Evolutionary conservation across 495 filamentous ascomycete genomes (phyloP), one percentile per base, ranked within the genome.

Genomic region (Aspergillus cristatus): DNA sequence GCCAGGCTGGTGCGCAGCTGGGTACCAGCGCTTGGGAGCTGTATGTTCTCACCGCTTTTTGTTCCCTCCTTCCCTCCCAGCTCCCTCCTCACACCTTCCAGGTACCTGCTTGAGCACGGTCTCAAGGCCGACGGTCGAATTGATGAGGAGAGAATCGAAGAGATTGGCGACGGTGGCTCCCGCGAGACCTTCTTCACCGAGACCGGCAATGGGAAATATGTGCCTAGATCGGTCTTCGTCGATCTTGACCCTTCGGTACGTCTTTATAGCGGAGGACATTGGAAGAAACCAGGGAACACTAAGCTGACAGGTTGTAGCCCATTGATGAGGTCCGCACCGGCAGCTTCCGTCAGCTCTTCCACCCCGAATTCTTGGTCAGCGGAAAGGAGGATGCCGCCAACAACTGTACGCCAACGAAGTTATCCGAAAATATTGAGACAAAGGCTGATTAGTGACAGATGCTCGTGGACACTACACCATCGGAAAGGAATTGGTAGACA

Each of bases 21-120:
- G 87, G 87, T 55, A 91, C 90, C 72, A 86, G 82, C 58, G 86
- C 86, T 43, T 94, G 87, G 87, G 87, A 94, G 67, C 79, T 94
- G 86, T 90, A 79, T 55, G 84, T 74, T 32, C 48, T 59, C 70
- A 67, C 68, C 69, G 67, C 45, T 49, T 49, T 41, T 58, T 46
- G 37, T 28, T n/a, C 25, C 29, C 15, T 22, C 24, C 18, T 7
- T 3, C 17, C 17, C 34, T 25, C 18, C 18, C 2, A 18, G 7
- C 31, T 40, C 48, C 25, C 20, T 48, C 28, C 18, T 24, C 4
- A 20, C 34, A n/a, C 38, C 20, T 44, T 33, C 24, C 34, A 94
- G 86, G 41, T 94, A 94, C 58, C 79, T 90, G 39, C 79, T 94
- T 28, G 87, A 94, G 71, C 87, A 94, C 60, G 87, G 86, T 43